These are phyloP conservation scores for Peterozyma toletana DNA, from an alignment of 805 yeast species.

Conservation along the genomic window DNA sequence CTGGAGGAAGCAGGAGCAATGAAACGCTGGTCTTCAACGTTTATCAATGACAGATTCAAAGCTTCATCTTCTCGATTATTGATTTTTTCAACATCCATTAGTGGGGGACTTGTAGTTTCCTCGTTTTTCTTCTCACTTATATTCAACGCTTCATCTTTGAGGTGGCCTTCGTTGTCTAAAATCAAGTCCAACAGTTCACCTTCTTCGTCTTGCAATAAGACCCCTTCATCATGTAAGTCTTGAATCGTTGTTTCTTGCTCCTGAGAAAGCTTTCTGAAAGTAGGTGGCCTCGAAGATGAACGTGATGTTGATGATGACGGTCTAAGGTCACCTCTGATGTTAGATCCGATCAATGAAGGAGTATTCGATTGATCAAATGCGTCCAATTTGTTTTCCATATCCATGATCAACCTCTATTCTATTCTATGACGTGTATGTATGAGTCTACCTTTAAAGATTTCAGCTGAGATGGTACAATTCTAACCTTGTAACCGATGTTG, in stretches of 20 bases:
- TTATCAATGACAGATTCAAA: conserved; percentile 13
- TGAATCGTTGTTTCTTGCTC: conserved; percentile 22
- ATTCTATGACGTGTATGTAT: no score
- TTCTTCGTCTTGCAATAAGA: conserved; percentile 51
- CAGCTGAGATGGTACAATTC: no score
- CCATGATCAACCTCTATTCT: conserved; percentile 23
- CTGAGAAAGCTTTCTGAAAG: conserved; percentile 33
- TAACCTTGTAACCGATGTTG: no score
- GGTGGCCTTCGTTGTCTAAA: conserved; percentile 46
- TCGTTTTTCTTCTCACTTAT: conserved; percentile 11
- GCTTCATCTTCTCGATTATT: conserved; percentile 5
- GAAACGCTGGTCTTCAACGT: conserved; percentile 23
- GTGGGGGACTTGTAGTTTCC: conserved; percentile 3
- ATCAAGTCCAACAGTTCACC: conserved; percentile 45
- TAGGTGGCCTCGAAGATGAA: conserved; percentile 26
- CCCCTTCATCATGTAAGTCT: conserved; percentile 37
- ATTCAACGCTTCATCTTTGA: conserved; percentile 39
- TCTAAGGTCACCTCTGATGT: conserved; percentile 27
- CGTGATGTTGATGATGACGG: conserved; percentile 8
- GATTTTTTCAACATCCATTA: conserved; percentile 6
- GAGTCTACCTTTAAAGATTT: no score
- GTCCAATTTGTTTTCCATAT: conserved; percentile 45
- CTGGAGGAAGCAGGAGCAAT: conserved; percentile 25
- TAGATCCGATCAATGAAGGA: conserved; percentile 49
- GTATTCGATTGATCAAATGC: conserved; percentile 37